A percentile compares a stretch with the other conserved stretches of the same genome.
These are phyloP conservation scores for Graphilbum ipis-grandicollis DNA, from an alignment of 2,329 filamentous ascomycete genomes.

Conservation along the genomic window DNA sequence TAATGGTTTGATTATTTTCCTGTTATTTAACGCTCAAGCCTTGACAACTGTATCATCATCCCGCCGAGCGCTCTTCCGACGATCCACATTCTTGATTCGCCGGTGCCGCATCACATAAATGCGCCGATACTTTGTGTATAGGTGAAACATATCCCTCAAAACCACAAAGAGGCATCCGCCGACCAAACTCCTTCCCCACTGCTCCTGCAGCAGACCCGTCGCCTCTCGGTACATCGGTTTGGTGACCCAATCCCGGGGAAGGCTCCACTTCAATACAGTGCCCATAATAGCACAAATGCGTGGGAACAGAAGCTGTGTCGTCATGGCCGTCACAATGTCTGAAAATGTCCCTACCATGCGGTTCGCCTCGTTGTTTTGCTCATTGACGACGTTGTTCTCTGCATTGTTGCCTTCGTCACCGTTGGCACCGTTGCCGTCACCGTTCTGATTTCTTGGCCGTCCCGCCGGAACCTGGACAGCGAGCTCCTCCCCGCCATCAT, in stretches of 20 bases:
- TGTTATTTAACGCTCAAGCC: too few species aligned
- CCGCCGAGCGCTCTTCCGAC: neutral
- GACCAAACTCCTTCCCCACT: constrained; percentile 77
- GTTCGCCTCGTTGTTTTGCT: constrained; percentile 9
- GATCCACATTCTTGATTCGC: constrained; percentile 32
- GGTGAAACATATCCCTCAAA: constrained; percentile 47
- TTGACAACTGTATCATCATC: too few species aligned
- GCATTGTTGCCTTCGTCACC: neutral
- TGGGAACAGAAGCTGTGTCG: constrained; percentile 55
- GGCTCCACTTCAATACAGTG: constrained; percentile 47
- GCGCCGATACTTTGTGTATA: constrained; percentile 47
- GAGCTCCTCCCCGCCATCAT: too few species aligned
- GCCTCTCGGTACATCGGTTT: constrained; percentile 12
- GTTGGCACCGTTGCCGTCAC: neutral
- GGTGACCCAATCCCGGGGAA: constrained; percentile 53
- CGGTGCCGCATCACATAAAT: constrained; percentile 37
- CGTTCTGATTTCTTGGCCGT: too few species aligned
- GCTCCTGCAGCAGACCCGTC: constrained; percentile 54
- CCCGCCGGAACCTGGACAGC: too few species aligned
- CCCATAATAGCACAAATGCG: constrained; percentile 65
- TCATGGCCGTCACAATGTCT: constrained; percentile 29
- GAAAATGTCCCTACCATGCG: constrained; percentile 14
- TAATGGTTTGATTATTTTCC: too few species aligned
- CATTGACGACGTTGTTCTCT: neutral
- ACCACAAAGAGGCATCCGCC: constrained; percentile 83